Percentiles rank a stretch among this genome's conserved stretches.
Conservation (phyloP, 1,139 yeast genomes). For the Hanseniaspora gamundiae region DNA sequence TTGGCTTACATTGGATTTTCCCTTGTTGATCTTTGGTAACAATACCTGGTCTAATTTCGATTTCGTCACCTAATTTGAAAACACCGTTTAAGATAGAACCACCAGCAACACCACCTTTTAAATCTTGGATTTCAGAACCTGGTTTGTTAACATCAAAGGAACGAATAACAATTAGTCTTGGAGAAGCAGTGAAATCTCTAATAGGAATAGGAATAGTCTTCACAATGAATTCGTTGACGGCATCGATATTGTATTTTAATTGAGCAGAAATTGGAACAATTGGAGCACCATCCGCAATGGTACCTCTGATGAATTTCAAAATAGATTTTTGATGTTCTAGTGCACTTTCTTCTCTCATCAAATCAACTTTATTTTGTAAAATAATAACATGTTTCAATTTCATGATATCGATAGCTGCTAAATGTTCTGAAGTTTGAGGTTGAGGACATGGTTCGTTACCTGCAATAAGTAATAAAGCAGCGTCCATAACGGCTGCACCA, state of each 20-base stretch:
- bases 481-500: conserved; percentile 99
- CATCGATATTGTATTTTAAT: conserved; percentile 95
- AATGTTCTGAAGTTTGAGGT: conserved; percentile 98
- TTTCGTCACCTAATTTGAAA: conserved; percentile 92
- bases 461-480: conserved; percentile 88
- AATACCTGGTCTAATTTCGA: conserved; percentile 97
- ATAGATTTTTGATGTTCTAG: conserved; percentile 91
- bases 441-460: conserved; percentile 99
- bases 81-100: conserved; percentile 97
- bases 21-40: conserved; percentile 91
- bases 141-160: conserved; percentile 98
- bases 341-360: conserved; percentile 96
- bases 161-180: conserved; percentile 92
- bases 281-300: conserved; percentile 98
- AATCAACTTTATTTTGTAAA: conserved; percentile 94
- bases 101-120: conserved; percentile 99
- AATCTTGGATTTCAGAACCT: conserved; percentile 93
- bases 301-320: conserved; percentile 85
- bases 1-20: conserved; percentile 90
- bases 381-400: conserved; percentile 93
- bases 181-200: conserved; percentile 88
- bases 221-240: conserved; percentile 92
- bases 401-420: conserved; percentile 99
- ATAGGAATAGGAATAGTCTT: conserved; percentile 93
- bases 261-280: conserved; percentile 98